Base-by-base conservation (phyloP, 805 yeast species). In the Jamesozyma rosinii region DNA sequence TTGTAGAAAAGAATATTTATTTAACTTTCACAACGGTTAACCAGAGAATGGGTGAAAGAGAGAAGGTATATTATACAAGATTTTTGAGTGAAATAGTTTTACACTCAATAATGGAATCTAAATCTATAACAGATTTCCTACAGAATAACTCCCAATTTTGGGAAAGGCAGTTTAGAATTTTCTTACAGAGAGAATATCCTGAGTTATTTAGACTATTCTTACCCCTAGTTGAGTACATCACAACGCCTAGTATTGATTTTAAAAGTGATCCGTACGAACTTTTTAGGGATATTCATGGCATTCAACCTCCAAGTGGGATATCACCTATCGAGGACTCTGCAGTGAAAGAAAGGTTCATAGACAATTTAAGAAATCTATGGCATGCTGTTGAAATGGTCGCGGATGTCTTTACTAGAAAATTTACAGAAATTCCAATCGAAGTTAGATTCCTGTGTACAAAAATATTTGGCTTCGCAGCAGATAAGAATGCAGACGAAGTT, bases 241-340 rank as follows among this genome's bases (percentile, higher is more conserved):
- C 57, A 18, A 62, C 64, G 26, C 56, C 61, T 8, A 65, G 64
- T 5, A 58, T 80, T 10, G 79, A 80, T 43, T 77, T 87, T 49
- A 96, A 89, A 56, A 77, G 89, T 43, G 85, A 88, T 58, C 97
- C 97, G 2, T 58, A 75, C 2, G 63, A 65, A 14, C 80, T 84
- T 22, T 75, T 75, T 55, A 53, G 59, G 24, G 54, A 51, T 2
- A 48, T 79, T n/a, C 64, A 53, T 60, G 68, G 57, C 64, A 39
- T 55, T 33, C 59, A 69, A 44, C 54, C 66, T 2, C 60, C 68
- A 18, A 57, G 72, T 3, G 57, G 77, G 4, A 79, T 83, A 0
- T 81, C 76, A 42, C 95, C 97, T 1, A 85, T 90, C 48, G 82
- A 81, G 49, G 89, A 85, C 50, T 74, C 79, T 1, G 79, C 74